Evolutionary conservation across 2,329 filamentous ascomycete genomes (phyloP), one percentile per base, ranked within the genome.

Genomic region (Clonostachys chloroleuca): DNA sequence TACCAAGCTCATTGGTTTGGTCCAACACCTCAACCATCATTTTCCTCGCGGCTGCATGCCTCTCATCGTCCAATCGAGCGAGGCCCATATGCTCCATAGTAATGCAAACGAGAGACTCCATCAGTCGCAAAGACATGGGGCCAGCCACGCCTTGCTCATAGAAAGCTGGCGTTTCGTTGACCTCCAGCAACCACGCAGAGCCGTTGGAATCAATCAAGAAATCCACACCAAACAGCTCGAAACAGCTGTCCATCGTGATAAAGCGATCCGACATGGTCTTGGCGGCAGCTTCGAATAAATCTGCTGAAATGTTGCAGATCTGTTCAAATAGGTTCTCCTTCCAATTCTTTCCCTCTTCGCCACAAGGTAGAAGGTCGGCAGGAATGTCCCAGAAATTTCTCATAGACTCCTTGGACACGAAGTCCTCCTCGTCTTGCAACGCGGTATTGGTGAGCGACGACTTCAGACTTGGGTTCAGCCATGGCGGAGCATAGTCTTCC

Each of bases 191-290:
- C 66, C 66, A 69, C 0, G 57, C 61, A 1, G 46, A 57, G 0
- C 64, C 66, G 0, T 48, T 47, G 0, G 52, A 50, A 37, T 68
- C 66, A 7, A 69, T 44, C 16, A 69, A 49, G 20, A 65, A 69
- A 41, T 69, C 66, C 1, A 66, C 49, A 0, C 59, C 66, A 30
- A 67, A 69, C 12, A 69, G 45, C 51, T 67, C 66, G 39, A 67
- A 69, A 47, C 63, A 68, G 39, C 61, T 64, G 13, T 68, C 55
- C 17, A 69, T 12, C 1, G 61, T 58, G 0, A 57, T 66, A 47
- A 69, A 69, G 49, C 65, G 66, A 48, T 68, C 65, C 0, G 61
- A 62, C 66, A 69, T 68, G 1, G 63, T 66, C 12, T 67, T 56
- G 0, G 56, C 63, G 3, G 66, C 65, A 0, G 60, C 66, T 2